Evolutionary conservation across 2,329 filamentous ascomycete genomes (phyloP).

Genomic region (Scytalidium lignicola): DNA sequence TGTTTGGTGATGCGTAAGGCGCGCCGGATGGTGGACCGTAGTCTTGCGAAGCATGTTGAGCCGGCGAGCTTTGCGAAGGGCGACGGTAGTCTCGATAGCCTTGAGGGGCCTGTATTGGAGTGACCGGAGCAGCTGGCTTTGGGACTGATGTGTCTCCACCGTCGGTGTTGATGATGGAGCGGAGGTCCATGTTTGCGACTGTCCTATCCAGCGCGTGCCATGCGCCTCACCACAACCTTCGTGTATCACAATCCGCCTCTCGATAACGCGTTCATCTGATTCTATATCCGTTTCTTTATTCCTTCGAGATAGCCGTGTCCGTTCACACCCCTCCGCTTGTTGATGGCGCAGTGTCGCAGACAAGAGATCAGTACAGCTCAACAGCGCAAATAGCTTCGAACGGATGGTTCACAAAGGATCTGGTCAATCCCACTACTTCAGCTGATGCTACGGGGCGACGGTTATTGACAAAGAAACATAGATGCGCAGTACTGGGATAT

Average conservation of each 20-base stretch:
- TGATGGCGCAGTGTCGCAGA: background rate
- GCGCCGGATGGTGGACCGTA: slow-evolving; percentile 21
- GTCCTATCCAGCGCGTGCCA: slow-evolving; percentile 15
- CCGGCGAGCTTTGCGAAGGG: slow-evolving; percentile 22
- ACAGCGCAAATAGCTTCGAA: background rate
- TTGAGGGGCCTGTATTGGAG: slow-evolving; percentile 24
- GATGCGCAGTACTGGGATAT: background rate
- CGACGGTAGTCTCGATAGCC: slow-evolving; percentile 28
- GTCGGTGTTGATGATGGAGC: slow-evolving; percentile 44
- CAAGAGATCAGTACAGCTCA: background rate
- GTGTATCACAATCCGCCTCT: slow-evolving; percentile 12
- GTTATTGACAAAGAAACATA: background rate
- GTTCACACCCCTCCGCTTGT: background rate
- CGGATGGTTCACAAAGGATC: background rate
- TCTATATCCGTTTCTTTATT: slow-evolving; percentile 2
- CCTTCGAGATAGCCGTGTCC: background rate
- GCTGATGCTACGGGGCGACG: background rate
- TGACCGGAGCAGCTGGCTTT: slow-evolving; percentile 24
- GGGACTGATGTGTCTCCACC: slow-evolving; percentile 21
- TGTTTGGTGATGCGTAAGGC: slow-evolving; percentile 26
- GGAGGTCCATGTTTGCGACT: slow-evolving; percentile 42
- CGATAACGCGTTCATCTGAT: slow-evolving; percentile 19
- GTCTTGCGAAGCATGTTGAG: slow-evolving; percentile 27
- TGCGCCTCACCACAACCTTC: slow-evolving; percentile 19
- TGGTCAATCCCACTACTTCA: background rate